phyloP scores from a whole-genome alignment of 768 basidiomycete species.

The Lentinula detonsa region DNA sequence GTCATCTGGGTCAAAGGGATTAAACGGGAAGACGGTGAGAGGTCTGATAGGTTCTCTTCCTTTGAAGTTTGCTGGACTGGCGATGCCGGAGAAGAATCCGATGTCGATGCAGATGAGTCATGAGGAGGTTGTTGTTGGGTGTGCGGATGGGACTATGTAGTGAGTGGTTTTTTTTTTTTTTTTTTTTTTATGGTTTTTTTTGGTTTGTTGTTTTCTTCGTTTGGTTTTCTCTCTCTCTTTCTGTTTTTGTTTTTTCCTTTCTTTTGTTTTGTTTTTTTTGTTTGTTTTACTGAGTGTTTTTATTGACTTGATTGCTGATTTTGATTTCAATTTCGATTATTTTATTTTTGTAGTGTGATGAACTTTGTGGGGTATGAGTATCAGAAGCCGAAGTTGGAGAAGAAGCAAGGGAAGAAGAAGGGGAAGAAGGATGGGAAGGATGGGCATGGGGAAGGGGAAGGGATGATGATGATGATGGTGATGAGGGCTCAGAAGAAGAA shows the following conservation, averaged over 20 bases:
- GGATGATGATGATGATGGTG: too few relatives aligned
- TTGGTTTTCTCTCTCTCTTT: too few relatives aligned
- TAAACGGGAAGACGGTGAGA: conserved; percentile 24
- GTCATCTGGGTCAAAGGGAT: too few relatives aligned
- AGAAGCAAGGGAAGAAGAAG: neutral
- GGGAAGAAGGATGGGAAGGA: too few relatives aligned
- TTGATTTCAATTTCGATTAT: too few relatives aligned
- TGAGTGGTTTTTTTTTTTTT: conserved; percentile 27
- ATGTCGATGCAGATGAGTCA: conserved; percentile 92
- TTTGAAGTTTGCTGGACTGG: conserved; percentile 67
- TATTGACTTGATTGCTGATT: too few relatives aligned
- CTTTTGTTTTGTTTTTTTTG: too few relatives aligned
- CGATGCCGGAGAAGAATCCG: conserved; percentile 88
- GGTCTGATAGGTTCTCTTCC: conserved; percentile 63
- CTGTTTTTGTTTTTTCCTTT: too few relatives aligned
- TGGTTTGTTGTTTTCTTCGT: too few relatives aligned
- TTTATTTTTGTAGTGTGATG: conserved; percentile 40
- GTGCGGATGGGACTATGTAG: conserved; percentile 91
- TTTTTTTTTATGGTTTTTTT: neutral
- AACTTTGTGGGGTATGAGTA: conserved; percentile 57
- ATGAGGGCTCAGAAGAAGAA: too few relatives aligned
- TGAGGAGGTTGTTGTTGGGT: conserved; percentile 87
- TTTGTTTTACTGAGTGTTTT: too few relatives aligned
- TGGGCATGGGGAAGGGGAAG: too few relatives aligned
- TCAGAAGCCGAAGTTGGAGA: conserved; percentile 31